These are phyloP conservation scores for Capsicum rhomboideum DNA, from an alignment of 257 asterid species.

Conservation along the genomic window DNA sequence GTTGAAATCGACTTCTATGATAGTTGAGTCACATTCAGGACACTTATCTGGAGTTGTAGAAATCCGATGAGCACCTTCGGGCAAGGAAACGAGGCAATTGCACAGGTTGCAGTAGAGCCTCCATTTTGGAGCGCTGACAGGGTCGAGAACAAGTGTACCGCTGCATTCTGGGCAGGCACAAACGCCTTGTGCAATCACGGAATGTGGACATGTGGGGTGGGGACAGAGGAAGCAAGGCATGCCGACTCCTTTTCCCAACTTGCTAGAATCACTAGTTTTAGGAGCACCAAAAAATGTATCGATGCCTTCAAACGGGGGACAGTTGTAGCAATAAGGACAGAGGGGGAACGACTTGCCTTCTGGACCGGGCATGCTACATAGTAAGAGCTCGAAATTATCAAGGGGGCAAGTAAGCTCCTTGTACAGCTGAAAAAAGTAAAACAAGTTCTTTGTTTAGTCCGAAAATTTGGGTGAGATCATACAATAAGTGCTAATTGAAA, in stretches of 20 bases:
- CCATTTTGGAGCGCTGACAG: slow-evolving; percentile 87
- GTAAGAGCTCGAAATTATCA: slow-evolving; percentile 81
- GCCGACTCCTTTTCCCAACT: slow-evolving; percentile 75
- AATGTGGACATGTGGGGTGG: slow-evolving; percentile 81
- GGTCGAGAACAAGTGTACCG: slow-evolving; percentile 85
- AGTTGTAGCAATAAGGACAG: slow-evolving; percentile 87
- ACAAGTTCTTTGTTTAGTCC: neutral
- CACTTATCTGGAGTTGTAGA: slow-evolving; percentile 62
- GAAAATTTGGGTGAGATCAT: neutral
- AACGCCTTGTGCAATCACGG: slow-evolving; percentile 76
- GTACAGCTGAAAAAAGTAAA: slow-evolving; percentile 49
- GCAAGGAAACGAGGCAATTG: slow-evolving; percentile 78
- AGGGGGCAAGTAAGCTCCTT: slow-evolving; percentile 92
- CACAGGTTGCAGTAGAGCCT: slow-evolving; percentile 81
- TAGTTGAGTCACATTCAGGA: slow-evolving; percentile 74
- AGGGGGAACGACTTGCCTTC: slow-evolving; percentile 81
- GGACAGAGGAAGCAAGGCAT: slow-evolving; percentile 97
- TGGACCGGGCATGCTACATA: slow-evolving; percentile 72
- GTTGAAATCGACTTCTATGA: slow-evolving; percentile 82
- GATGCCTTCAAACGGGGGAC: slow-evolving; percentile 82
- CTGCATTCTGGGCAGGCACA: slow-evolving; percentile 95
- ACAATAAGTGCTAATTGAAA: neutral
- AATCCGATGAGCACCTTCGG: slow-evolving; percentile 86
- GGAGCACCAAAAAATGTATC: slow-evolving; percentile 50
- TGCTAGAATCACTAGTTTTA: slow-evolving; percentile 35